Conservation (phyloP, 192 early-diverging fungal genomes). For the Rhizoclosmatium globosum region DNA sequence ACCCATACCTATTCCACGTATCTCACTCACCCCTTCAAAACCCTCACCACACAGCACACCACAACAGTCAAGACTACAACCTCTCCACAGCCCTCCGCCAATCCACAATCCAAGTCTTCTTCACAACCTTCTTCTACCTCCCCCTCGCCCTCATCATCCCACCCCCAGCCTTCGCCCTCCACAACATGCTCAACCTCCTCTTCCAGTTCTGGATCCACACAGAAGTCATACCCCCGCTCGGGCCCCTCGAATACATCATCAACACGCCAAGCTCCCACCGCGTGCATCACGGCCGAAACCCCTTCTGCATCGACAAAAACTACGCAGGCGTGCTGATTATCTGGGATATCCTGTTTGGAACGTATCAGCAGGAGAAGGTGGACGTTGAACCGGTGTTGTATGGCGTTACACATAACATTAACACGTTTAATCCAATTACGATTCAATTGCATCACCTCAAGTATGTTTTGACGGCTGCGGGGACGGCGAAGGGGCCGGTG, state of each 20-base stretch:
- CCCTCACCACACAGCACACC: too few species aligned
- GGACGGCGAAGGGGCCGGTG: neutral
- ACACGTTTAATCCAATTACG: conserved; percentile 65
- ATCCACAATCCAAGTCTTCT: conserved; percentile 56
- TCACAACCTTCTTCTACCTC: conserved; percentile 63
- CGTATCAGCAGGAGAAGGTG: conserved; percentile 58
- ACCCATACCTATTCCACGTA: neutral
- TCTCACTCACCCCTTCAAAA: neutral
- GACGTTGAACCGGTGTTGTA: conserved; percentile 62
- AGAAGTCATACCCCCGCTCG: conserved; percentile 60
- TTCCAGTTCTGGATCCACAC: conserved; percentile 60
- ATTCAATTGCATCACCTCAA: conserved; percentile 58
- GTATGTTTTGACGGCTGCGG: neutral
- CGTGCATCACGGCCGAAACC: conserved; percentile 70
- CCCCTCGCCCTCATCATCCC: conserved; percentile 63
- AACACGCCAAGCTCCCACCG: conserved; percentile 70
- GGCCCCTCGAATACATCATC: conserved; percentile 66
- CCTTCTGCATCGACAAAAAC: conserved; percentile 71
- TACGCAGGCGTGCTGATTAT: conserved; percentile 69
- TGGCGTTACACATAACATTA: conserved; percentile 67
- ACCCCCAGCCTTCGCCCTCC: conserved; percentile 60
- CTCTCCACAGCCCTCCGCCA: conserved; percentile 65
- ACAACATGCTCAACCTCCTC: conserved; percentile 61
- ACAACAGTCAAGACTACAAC: conserved; percentile 64
- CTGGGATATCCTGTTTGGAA: conserved; percentile 71